Evolutionary conservation across 805 yeast species (phyloP).

Genomic region (Saccharomycopsis synnaedendra): DNA sequence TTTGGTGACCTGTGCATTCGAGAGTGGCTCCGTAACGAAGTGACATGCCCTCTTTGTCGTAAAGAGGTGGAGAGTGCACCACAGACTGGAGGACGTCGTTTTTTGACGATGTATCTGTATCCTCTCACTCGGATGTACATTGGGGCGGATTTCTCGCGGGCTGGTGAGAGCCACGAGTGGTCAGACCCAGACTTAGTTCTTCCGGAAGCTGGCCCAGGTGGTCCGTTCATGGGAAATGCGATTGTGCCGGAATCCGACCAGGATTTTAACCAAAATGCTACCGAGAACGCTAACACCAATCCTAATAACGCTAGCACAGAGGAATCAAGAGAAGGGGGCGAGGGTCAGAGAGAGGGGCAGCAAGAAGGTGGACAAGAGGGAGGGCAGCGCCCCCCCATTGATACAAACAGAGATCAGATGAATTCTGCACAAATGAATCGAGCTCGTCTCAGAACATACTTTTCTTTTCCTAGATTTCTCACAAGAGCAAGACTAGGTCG

Average conservation of each 20-base stretch:
- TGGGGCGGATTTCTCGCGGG: slow-evolving; percentile 5
- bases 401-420: too few species aligned
- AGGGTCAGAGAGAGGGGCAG: too few species aligned
- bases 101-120: slow-evolving; percentile 1
- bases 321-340: too few species aligned
- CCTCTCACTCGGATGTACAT: slow-evolving; percentile 10
- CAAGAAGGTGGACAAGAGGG: too few species aligned
- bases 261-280: not conserved
- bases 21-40: slow-evolving; percentile 69
- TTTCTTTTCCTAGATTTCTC: not conserved
- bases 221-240: slow-evolving; percentile 9
- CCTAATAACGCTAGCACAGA: not conserved
- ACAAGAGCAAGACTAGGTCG: not conserved
- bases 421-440: not conserved
- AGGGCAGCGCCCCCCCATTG: too few species aligned
- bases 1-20: slow-evolving; percentile 81
- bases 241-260: slow-evolving; percentile 3
- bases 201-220: slow-evolving; percentile 7
- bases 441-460: not conserved
- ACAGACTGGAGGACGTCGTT: not conserved
- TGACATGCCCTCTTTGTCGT: slow-evolving; percentile 75
- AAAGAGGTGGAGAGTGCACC: slow-evolving; percentile 12
- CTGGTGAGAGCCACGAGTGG: slow-evolving; percentile 8
- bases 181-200: slow-evolving; percentile 10
- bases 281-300: slow-evolving; percentile 1